Percentiles rank a stretch among this genome's conserved stretches.
phyloP scores from a whole-genome alignment of 1,284 basidiomycete species.

The Trichosporon sp. region DNA sequence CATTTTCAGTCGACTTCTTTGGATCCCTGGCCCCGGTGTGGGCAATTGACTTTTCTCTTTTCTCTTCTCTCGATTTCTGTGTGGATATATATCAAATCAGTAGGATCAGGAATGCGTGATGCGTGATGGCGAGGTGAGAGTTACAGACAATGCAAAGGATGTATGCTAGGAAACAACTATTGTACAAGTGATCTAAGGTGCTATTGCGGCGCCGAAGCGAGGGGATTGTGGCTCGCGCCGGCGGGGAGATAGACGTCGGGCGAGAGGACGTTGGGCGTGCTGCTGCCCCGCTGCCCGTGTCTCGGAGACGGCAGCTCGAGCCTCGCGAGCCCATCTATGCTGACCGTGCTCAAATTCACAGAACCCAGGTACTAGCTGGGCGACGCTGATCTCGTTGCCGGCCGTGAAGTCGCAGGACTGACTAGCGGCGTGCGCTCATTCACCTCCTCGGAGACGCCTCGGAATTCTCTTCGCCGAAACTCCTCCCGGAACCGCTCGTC shows the following conservation, averaged over 20 bases:
- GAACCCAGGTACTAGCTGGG: background rate
- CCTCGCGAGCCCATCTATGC: background rate
- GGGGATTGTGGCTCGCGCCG: too few relatives aligned
- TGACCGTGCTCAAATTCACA: background rate
- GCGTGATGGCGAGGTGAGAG: too few relatives aligned
- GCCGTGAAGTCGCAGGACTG: background rate
- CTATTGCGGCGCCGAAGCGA: too few relatives aligned
- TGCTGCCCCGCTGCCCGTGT: background rate
- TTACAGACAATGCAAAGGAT: background rate
- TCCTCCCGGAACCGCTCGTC: background rate
- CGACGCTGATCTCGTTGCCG: background rate
- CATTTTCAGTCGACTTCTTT: background rate
- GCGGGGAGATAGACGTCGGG: background rate
- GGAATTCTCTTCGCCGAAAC: background rate
- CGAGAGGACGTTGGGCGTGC: background rate
- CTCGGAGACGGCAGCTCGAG: background rate
- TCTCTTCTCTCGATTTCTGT: background rate
- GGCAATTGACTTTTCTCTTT: background rate
- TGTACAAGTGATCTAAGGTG: background rate
- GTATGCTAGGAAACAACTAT: constrained; percentile 10
- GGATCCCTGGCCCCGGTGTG: background rate
- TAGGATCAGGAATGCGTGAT: background rate
- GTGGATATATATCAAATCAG: background rate
- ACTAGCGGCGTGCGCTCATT: constrained; percentile 1
- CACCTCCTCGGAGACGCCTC: background rate